Percentiles rank a stretch among this genome's conserved stretches.
Evolutionary conservation across 2,329 filamentous ascomycete genomes (phyloP).

Genomic region (Boeremia lycopersici): DNA sequence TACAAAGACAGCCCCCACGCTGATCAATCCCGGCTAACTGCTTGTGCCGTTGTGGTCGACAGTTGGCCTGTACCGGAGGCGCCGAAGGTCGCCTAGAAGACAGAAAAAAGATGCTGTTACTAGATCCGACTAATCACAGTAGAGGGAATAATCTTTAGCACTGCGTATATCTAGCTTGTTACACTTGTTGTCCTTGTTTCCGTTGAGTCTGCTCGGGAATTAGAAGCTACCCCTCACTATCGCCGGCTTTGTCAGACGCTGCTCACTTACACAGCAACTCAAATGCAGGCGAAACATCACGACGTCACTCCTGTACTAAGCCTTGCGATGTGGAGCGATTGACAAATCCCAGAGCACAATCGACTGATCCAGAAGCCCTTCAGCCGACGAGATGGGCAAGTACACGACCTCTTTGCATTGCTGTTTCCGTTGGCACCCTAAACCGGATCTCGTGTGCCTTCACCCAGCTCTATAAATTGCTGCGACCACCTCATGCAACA

Average conservation of each 20-base stretch:
- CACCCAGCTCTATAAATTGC: neutral
- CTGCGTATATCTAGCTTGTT: neutral
- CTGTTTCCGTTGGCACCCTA: neutral
- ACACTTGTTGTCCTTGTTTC: neutral
- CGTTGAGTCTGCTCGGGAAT: neutral
- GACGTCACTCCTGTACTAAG: conserved; percentile 2
- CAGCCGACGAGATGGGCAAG: conserved; percentile 9
- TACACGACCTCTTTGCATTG: conserved; percentile 2
- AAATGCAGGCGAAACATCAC: neutral
- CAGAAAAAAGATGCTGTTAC: no score
- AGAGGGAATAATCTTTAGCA: no score
- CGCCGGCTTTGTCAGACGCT: conserved; percentile 9
- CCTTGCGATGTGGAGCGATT: neutral
- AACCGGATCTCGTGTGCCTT: no score
- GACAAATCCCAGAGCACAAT: neutral
- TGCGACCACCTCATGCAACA: neutral
- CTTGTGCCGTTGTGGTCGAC: no score
- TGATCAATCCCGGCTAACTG: no score
- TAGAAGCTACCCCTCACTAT: conserved; percentile 16
- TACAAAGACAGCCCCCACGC: no score
- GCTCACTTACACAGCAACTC: neutral
- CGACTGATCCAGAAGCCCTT: neutral
- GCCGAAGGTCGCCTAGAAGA: no score
- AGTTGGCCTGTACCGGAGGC: no score
- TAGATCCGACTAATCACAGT: no score